Conservation (phyloP, 2,329 filamentous ascomycete species). For the Rhexocercosporidium sp. region DNA sequence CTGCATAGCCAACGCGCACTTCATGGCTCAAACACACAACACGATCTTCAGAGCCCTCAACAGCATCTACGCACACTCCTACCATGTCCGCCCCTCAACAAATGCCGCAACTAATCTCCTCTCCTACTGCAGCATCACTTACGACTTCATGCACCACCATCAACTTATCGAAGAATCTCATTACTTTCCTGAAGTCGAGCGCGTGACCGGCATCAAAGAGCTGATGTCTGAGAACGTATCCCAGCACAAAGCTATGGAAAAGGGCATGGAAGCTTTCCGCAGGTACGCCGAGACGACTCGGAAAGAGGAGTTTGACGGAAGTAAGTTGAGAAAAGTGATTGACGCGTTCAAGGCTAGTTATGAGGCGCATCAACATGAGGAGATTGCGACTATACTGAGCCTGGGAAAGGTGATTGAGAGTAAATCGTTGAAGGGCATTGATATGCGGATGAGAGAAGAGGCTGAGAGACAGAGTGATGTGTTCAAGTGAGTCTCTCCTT, state of each 20-base stretch:
- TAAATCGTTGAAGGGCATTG: conserved; percentile 28
- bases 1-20: conserved; percentile 29
- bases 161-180: conserved; percentile 43
- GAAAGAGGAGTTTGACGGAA: conserved; percentile 35
- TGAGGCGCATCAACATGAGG: conserved; percentile 40
- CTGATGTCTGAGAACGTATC: conserved; percentile 43
- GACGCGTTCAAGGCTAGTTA: conserved; percentile 33
- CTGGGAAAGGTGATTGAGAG: conserved; percentile 31
- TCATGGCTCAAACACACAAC: conserved; percentile 43
- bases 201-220: conserved; percentile 38
- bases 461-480: conserved; percentile 33
- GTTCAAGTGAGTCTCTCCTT: conserved; percentile 29
- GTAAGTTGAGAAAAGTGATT: conserved; percentile 35
- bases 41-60: conserved; percentile 43
- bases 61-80: conserved; percentile 43
- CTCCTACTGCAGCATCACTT: conserved; percentile 42
- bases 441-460: conserved; percentile 24
- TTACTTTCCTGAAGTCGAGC: conserved; percentile 45
- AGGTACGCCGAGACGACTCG: conserved; percentile 37
- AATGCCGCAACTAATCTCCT: conserved; percentile 42
- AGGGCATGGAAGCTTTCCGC: conserved; percentile 37
- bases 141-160: conserved; percentile 44
- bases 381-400: conserved; percentile 39
- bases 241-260: conserved; percentile 44
- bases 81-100: conserved; percentile 33